Evolutionary conservation across 139 green algal genomes (phyloP).

Genomic region (Chlamydomonas sp.): DNA sequence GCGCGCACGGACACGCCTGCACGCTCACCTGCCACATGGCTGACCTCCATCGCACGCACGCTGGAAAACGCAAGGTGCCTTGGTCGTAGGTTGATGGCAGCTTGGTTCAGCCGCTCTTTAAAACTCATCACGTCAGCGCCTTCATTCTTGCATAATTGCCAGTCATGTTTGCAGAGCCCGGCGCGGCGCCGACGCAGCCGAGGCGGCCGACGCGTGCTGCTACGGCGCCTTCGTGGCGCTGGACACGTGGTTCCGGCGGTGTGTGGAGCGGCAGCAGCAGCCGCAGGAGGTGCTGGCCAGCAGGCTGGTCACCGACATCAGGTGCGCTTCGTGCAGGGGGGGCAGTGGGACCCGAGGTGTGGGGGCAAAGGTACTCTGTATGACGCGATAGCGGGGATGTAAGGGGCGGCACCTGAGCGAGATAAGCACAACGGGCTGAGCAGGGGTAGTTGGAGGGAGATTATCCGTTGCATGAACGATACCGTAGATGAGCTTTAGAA

Average conservation of each 20-base stretch:
- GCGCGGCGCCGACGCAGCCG: background rate
- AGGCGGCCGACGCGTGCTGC: slow-evolving; percentile 16
- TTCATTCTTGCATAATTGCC: background rate
- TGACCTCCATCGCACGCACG: background rate
- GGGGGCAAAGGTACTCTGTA: background rate
- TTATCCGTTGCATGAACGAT: background rate
- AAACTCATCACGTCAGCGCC: background rate
- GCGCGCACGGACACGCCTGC: background rate
- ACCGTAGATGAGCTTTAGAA: background rate
- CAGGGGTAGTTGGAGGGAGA: background rate
- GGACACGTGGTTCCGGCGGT: slow-evolving; percentile 37
- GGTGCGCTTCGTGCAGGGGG: background rate
- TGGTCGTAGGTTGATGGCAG: background rate
- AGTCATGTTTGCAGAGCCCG: background rate
- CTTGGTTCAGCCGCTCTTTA: background rate
- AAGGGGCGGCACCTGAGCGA: background rate
- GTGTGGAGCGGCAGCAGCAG: slow-evolving; percentile 26
- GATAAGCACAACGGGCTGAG: background rate
- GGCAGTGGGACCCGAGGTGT: background rate
- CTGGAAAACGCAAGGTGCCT: background rate
- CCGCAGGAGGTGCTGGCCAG: background rate
- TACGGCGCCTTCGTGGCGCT: slow-evolving; percentile 6
- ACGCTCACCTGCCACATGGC: background rate
- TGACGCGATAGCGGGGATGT: background rate
- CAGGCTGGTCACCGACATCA: slow-evolving; percentile 12